Evolutionary conservation across 2,329 filamentous ascomycete genomes (phyloP), one percentile per base, ranked within the genome.

Genomic region (Magnaporthiopsis poae): DNA sequence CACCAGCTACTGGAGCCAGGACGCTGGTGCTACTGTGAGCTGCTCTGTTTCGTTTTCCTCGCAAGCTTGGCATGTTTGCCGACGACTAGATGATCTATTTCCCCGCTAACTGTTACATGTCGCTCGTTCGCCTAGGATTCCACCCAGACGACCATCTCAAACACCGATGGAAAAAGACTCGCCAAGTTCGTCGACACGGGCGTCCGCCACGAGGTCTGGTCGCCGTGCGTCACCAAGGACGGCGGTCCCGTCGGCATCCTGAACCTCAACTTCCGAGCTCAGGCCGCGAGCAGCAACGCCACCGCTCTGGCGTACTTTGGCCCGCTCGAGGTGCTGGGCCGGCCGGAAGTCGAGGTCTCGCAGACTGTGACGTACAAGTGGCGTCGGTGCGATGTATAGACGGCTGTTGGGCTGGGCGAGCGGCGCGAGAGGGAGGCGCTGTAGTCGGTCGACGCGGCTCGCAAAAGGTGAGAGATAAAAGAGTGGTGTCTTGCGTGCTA

Each of bases 1-100:
- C 71, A 80, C 79, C 59, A 81, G 80, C 73, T 81, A 78, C 74
- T 81, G 80, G 74, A 78, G 76, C 61, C 78, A 81, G 72, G 78
- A 80, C 65, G 78, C 79, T 27, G 69, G 70, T 13, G 77, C 77
- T 39, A 80, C 79, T 29, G 79, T 65, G 60, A 39, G 39, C 4
- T 18, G 15, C 13, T 39, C 13, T 39, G 9, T 12, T 36, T 12
- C 35, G 12, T 2, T 39, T 35, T 12, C 33, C 33, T 9, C 33
- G 33, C 7, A 2, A 12, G 33, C 11, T 7, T 35, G 33, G 33
- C 33, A 35, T 33, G 31, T 7, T 3, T 31, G 4, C 31, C 11
- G 33, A 11, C 8, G 7, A 39, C 12, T 15, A 12, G 13, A 15
- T 39, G 12, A 15, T 12, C 36, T 2, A 2, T 46, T 18, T 15